These are phyloP conservation scores for Solanum hybrid DNA, from an alignment of 305 asterid genomes.

Conservation along the genomic window DNA sequence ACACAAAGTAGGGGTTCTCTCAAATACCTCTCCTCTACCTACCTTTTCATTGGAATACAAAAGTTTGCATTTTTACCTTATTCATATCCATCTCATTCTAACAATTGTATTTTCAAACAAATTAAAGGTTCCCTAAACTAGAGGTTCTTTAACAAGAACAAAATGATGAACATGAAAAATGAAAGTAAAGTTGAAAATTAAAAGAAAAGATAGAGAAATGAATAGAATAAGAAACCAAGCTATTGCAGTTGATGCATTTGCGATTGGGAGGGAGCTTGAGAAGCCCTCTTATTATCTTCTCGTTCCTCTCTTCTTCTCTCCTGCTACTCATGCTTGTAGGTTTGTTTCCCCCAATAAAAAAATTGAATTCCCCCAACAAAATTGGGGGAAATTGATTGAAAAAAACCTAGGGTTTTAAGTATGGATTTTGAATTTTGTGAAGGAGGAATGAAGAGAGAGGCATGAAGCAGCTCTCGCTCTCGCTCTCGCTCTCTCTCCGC, in stretches of 20 bases:
- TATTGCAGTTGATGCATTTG: slow-evolving; percentile 89
- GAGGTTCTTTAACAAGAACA: not conserved
- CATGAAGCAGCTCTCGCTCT: not conserved
- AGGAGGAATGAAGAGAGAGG: slow-evolving; percentile 10
- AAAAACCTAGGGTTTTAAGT: slow-evolving; percentile 14
- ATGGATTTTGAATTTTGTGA: not conserved
- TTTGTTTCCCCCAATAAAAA: not conserved
- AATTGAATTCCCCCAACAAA: not conserved
- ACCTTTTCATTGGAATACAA: not conserved
- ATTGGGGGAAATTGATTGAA: not conserved
- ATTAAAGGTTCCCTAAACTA: not conserved
- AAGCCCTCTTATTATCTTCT: slow-evolving; percentile 82
- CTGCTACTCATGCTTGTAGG: slow-evolving; percentile 32
- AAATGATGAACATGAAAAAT: not conserved
- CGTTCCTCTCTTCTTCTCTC: slow-evolving; percentile 76
- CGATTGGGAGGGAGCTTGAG: slow-evolving; percentile 95
- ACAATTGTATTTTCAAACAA: not conserved
- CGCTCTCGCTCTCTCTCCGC: slow-evolving; percentile 4
- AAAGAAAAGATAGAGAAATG: not conserved
- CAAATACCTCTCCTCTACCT: not conserved
- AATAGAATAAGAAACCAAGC: slow-evolving; percentile 41
- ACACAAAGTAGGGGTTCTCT: not conserved
- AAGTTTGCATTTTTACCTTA: not conserved
- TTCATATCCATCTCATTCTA: not conserved
- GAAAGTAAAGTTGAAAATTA: not conserved